These are phyloP conservation scores for Senna siamea DNA, from an alignment of 306 rosid species.

Conservation along the genomic window DNA sequence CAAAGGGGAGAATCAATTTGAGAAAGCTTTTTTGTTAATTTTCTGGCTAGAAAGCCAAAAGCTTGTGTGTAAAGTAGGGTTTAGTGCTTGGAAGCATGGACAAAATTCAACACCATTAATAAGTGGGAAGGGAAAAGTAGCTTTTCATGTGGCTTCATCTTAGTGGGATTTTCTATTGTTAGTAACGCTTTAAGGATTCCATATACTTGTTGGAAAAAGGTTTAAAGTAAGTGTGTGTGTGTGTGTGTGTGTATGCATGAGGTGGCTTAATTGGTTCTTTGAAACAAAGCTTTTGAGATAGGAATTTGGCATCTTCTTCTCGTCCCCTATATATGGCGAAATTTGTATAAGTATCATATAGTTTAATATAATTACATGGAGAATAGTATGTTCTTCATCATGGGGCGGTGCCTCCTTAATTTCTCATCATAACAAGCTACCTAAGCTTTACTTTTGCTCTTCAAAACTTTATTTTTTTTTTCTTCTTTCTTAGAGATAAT, in stretches of 20 bases:
- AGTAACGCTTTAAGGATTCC: conserved; percentile 71
- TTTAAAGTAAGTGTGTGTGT: conserved; percentile 40
- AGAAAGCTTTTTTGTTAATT: conserved; percentile 55
- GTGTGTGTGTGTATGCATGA: conserved; percentile 8
- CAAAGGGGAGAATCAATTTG: conserved; percentile 43
- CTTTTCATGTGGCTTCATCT: conserved; percentile 58
- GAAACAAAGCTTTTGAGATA: conserved; percentile 56
- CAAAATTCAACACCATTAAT: conserved; percentile 57
- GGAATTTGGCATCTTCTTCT: conserved; percentile 68
- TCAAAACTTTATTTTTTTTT: too few species aligned
- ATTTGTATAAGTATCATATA: conserved; percentile 22
- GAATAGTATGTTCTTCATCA: background rate
- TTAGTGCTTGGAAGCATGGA: conserved; percentile 49
- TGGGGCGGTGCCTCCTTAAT: conserved; percentile 60
- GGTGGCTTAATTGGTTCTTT: conserved; percentile 52
- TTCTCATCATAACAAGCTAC: too few species aligned
- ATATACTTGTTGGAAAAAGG: conserved; percentile 39
- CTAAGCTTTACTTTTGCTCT: too few species aligned
- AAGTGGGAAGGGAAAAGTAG: conserved; percentile 62
- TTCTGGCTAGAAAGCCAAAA: conserved; percentile 49
- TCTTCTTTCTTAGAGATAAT: too few species aligned
- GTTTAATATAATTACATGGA: conserved; percentile 13
- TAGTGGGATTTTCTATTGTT: conserved; percentile 77
- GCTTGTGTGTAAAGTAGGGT: conserved; percentile 72
- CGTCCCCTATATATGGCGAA: conserved; percentile 39